A percentile compares a stretch with the other conserved stretches of the same genome.
These are phyloP conservation scores for Psilocybe cyanescens DNA, from an alignment of 768 basidiomycete genomes.

Conservation along the genomic window DNA sequence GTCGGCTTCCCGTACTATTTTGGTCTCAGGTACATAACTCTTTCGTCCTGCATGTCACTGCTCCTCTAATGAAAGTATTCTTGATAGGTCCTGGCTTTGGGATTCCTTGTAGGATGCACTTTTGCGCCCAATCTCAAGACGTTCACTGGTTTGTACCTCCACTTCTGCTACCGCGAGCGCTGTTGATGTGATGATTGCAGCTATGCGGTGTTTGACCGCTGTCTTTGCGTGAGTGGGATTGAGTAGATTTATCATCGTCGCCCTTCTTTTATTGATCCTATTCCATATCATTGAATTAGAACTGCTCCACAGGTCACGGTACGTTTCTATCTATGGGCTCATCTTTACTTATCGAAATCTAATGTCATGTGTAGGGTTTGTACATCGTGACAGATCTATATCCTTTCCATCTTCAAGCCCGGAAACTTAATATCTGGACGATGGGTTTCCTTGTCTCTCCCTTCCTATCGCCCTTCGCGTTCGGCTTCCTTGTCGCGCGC, in stretches of 20 bases:
- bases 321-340: slow-evolving; percentile 19
- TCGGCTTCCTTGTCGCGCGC: slow-evolving; percentile 69
- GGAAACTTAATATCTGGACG: slow-evolving; percentile 75
- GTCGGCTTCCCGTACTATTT: slow-evolving; percentile 70
- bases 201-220: slow-evolving; percentile 60
- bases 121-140: slow-evolving; percentile 60
- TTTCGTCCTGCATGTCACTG: background rate
- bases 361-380: slow-evolving; percentile 42
- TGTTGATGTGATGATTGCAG: slow-evolving; percentile 24
- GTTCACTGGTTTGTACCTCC: slow-evolving; percentile 48
- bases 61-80: background rate
- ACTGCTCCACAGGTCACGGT: slow-evolving; percentile 70
- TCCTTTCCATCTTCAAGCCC: slow-evolving; percentile 71
- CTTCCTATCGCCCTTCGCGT: slow-evolving; percentile 66
- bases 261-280: background rate
- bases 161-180: slow-evolving; percentile 16
- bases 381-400: slow-evolving; percentile 67
- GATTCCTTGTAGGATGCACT: slow-evolving; percentile 47
- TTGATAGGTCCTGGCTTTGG: slow-evolving; percentile 54
- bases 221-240: slow-evolving; percentile 51
- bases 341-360: background rate
- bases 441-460: slow-evolving; percentile 75
- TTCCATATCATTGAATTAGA: slow-evolving; percentile 24
- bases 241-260: no score
- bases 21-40: slow-evolving; percentile 61